A percentile compares a stretch with the other conserved stretches of the same genome.
Conservation (phyloP, 1,139 yeast genomes). For the Pichia terricola region DNA sequence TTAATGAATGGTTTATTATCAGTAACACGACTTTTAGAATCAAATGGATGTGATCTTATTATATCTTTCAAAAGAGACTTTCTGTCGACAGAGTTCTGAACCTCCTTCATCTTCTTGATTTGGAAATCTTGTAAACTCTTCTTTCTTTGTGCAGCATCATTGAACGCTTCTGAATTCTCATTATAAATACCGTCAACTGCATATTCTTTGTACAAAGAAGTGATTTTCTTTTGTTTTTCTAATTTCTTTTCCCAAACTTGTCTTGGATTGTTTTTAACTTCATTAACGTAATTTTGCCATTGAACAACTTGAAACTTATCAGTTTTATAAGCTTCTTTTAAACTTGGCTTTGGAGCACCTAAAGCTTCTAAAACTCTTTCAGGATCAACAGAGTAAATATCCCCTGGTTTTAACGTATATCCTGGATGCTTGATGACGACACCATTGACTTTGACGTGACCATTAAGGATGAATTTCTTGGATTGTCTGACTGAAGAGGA, state of each 20-base stretch:
- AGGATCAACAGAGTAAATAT: slow-evolving; percentile 76
- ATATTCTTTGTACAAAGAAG: slow-evolving; percentile 17
- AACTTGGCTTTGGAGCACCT: slow-evolving; percentile 75
- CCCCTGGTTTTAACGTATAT: slow-evolving; percentile 73
- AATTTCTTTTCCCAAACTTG: slow-evolving; percentile 48
- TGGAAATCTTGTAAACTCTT: slow-evolving; percentile 25
- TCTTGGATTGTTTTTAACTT: slow-evolving; percentile 49
- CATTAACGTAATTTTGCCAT: slow-evolving; percentile 65
- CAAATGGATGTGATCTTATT: slow-evolving; percentile 16
- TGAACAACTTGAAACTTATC: slow-evolving; percentile 63
- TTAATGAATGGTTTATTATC: slow-evolving; percentile 13
- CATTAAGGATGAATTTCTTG: slow-evolving; percentile 73
- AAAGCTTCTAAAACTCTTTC: slow-evolving; percentile 77
- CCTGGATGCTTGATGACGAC: slow-evolving; percentile 70
- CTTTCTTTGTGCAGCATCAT: slow-evolving; percentile 17
- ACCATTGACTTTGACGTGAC: slow-evolving; percentile 83
- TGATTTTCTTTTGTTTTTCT: slow-evolving; percentile 18
- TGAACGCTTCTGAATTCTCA: slow-evolving; percentile 14
- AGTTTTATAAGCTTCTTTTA: slow-evolving; percentile 53
- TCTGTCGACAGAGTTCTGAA: slow-evolving; percentile 37
- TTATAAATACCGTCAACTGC: slow-evolving; percentile 12
- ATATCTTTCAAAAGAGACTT: slow-evolving; percentile 38
- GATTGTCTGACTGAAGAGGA: slow-evolving; percentile 94
- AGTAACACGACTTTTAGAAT: slow-evolving; percentile 10
- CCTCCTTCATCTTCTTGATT: slow-evolving; percentile 28